These are phyloP conservation scores for Pichia exigua DNA, from an alignment of 805 yeast species.

Conservation along the genomic window DNA sequence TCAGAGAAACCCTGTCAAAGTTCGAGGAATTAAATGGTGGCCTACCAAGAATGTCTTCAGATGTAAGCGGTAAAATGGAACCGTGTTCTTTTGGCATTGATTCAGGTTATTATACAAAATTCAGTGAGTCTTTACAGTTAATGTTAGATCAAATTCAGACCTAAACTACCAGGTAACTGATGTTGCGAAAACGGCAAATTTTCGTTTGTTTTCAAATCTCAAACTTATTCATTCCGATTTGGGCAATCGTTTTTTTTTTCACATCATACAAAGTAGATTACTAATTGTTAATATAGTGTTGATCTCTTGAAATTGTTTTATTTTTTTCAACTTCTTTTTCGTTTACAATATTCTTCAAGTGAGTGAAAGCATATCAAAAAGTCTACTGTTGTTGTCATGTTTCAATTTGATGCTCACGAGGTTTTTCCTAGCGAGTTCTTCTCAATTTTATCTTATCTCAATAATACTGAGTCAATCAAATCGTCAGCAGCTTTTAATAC, in stretches of 20 bases:
- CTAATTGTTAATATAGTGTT: not conserved
- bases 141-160: not conserved
- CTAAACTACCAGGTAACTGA: too few species aligned
- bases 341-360: not conserved
- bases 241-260: not conserved
- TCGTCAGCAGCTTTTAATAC: not conserved
- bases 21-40: not conserved
- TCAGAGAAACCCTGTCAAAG: constrained; percentile 3
- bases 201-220: not conserved
- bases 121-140: not conserved
- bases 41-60: constrained; percentile 13
- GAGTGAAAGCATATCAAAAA: not conserved
- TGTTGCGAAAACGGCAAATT: not conserved
- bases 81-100: constrained; percentile 5
- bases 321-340: not conserved
- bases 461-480: not conserved
- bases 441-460: not conserved
- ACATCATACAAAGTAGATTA: too few species aligned
- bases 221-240: too few species aligned
- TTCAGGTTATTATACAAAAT: not conserved
- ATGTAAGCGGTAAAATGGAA: constrained; percentile 13
- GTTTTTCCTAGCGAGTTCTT: not conserved
- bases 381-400: not conserved
- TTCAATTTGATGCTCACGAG: not conserved
- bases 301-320: too few species aligned